phyloP scores from a whole-genome alignment of 495 filamentous ascomycete genomes.

The Bacidia gigantensis region DNA sequence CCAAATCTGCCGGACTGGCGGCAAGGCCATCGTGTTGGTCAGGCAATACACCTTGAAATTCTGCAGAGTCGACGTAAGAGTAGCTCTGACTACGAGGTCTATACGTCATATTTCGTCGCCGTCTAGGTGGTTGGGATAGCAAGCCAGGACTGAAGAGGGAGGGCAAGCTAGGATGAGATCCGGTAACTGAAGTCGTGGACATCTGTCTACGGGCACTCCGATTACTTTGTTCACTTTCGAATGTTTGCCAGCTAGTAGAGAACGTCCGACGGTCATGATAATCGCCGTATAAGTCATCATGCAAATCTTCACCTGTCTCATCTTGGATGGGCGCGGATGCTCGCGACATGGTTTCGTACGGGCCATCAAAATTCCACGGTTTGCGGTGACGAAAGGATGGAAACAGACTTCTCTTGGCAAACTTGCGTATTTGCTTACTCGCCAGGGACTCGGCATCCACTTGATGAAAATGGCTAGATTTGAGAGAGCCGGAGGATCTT shows the following conservation, averaged over 20 bases:
- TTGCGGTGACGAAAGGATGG: not conserved
- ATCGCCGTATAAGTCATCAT: slow-evolving; percentile 6
- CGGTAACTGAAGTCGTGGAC: not conserved
- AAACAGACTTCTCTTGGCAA: not conserved
- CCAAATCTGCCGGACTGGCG: not conserved
- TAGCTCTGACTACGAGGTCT: slow-evolving; percentile 16
- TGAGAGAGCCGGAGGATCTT: not conserved
- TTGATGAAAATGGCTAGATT: not conserved
- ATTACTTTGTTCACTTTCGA: not conserved
- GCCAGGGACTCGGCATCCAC: too few species aligned
- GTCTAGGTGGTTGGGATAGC: slow-evolving; percentile 9
- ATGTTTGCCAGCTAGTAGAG: slow-evolving; percentile 5
- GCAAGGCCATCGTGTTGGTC: not conserved
- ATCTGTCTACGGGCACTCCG: not conserved
- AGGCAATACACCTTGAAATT: not conserved
- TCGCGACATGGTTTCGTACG: slow-evolving; percentile 2
- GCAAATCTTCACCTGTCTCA: not conserved
- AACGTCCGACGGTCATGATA: slow-evolving; percentile 7
- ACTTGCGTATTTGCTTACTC: not conserved
- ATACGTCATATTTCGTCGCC: slow-evolving; percentile 11
- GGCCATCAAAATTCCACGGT: slow-evolving; percentile 6
- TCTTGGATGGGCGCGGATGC: not conserved
- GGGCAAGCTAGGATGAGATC: not conserved
- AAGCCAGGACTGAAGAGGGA: not conserved
- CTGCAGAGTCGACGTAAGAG: slow-evolving; percentile 11